These are phyloP conservation scores for Ustilago bromivora DNA, from an alignment of 1,284 basidiomycete species.

Conservation along the genomic window DNA sequence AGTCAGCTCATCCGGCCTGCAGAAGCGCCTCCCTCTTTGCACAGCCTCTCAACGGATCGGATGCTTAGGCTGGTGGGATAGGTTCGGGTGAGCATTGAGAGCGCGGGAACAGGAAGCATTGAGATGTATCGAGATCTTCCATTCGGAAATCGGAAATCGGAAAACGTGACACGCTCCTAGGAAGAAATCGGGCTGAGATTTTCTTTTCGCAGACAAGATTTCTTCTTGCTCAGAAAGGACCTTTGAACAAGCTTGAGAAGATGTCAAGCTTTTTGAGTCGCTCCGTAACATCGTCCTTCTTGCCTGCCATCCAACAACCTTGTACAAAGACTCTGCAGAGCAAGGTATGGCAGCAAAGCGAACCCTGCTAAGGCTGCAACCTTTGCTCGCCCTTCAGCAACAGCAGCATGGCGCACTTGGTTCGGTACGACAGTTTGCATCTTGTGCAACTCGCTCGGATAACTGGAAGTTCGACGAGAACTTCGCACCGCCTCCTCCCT, in stretches of 20 bases:
- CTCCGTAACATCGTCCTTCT: not conserved
- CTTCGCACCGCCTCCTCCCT: conserved; percentile 13
- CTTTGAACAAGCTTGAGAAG: not conserved
- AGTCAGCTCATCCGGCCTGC: too few species aligned
- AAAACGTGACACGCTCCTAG: not conserved
- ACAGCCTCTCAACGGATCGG: too few species aligned
- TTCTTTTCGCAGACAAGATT: not conserved
- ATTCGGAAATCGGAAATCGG: not conserved
- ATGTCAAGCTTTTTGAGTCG: conserved; percentile 12
- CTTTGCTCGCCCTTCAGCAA: conserved; percentile 10
- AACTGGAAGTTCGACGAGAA: conserved; percentile 31
- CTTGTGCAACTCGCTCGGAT: not conserved
- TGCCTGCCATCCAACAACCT: not conserved
- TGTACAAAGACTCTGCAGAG: too few species aligned
- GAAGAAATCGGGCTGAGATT: not conserved
- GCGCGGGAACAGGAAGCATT: too few species aligned
- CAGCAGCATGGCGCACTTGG: conserved; percentile 1
- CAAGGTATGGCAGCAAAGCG: conserved; percentile 23
- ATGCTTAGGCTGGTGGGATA: too few species aligned
- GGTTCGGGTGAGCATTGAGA: not conserved
- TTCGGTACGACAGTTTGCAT: conserved; percentile 9
- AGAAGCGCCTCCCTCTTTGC: too few species aligned
- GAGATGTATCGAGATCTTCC: too few species aligned
- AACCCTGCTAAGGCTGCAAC: conserved; percentile 25
- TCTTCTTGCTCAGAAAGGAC: not conserved